Evolutionary conservation across 2,329 filamentous ascomycete species (phyloP).

Genomic region (Aquanectria penicillioides): DNA sequence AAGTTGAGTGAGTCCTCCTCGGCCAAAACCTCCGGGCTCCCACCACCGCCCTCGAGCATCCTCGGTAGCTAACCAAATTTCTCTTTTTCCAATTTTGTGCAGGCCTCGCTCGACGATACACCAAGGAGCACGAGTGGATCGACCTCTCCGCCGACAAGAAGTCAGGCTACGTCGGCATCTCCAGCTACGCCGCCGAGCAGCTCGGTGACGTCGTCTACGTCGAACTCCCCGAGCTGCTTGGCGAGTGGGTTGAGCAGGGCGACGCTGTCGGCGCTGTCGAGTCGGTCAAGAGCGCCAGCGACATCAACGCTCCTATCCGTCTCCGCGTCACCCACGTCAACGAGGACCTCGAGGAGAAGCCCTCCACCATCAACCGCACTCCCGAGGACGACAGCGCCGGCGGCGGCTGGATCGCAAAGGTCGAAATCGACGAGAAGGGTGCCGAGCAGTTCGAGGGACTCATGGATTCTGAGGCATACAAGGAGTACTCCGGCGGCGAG

Average conservation of each 20-base stretch:
- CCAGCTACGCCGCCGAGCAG: constrained; percentile 87
- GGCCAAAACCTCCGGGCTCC: constrained; percentile 10
- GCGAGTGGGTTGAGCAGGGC: constrained; percentile 75
- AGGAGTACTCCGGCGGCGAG: constrained; percentile 70
- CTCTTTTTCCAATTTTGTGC: constrained; percentile 5
- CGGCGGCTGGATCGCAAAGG: constrained; percentile 93
- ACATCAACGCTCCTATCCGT: constrained; percentile 89
- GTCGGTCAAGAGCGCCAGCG: constrained; percentile 97
- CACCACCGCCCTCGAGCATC: neutral
- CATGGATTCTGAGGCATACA: constrained; percentile 83
- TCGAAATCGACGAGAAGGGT: constrained; percentile 75
- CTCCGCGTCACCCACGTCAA: constrained; percentile 84
- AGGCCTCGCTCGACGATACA: constrained; percentile 85
- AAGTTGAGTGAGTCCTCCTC: constrained; percentile 46
- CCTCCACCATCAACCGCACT: constrained; percentile 86
- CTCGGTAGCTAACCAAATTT: neutral
- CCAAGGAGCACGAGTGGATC: constrained; percentile 98
- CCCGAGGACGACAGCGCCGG: constrained; percentile 80
- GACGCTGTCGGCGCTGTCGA: constrained; percentile 95
- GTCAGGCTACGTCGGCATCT: constrained; percentile 85
- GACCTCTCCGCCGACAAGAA: constrained; percentile 86
- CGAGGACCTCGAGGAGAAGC: constrained; percentile 80
- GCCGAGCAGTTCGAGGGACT: constrained; percentile 76
- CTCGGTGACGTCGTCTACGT: constrained; percentile 98
- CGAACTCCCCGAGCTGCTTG: constrained; percentile 82